These are phyloP conservation scores for Phytophthora aleatoria DNA, from an alignment of 352 stramenopile species.

Conservation along the genomic window DNA sequence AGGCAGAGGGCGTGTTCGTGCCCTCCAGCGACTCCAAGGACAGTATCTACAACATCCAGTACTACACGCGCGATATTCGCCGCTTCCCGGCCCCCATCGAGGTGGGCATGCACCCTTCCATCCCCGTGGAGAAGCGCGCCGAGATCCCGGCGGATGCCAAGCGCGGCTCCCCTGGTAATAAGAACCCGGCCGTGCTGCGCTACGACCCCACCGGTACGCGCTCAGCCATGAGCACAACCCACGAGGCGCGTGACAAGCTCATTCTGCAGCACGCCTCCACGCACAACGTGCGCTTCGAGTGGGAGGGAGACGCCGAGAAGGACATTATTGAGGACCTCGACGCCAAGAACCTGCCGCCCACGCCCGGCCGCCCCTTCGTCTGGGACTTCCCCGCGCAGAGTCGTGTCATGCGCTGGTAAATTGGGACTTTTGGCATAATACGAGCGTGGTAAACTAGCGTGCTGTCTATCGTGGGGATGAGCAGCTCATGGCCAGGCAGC, in stretches of 20 bases:
- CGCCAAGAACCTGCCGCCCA: constrained; percentile 74
- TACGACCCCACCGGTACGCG: constrained; percentile 88
- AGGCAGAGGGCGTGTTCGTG: constrained; percentile 69
- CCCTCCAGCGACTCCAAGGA: constrained; percentile 77
- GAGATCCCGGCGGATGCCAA: constrained; percentile 71
- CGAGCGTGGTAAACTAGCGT: constrained; percentile 6
- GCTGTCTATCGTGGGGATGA: background rate
- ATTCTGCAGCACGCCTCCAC: constrained; percentile 70
- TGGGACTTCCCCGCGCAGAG: constrained; percentile 73
- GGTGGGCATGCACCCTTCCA: constrained; percentile 77
- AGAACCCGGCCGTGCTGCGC: constrained; percentile 84
- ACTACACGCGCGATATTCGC: constrained; percentile 90
- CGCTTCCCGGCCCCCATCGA: constrained; percentile 68
- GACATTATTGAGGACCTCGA: constrained; percentile 78
- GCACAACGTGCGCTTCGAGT: constrained; percentile 86
- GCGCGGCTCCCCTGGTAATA: constrained; percentile 82
- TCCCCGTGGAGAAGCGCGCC: constrained; percentile 56
- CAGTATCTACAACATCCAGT: constrained; percentile 86
- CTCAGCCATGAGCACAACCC: constrained; percentile 86
- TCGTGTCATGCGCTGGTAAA: constrained; percentile 74
- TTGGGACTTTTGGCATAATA: background rate
- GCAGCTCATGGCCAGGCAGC: background rate
- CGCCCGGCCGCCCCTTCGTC: constrained; percentile 68
- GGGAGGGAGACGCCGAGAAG: constrained; percentile 69
- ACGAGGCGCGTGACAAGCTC: constrained; percentile 74